Evolutionary conservation across 495 filamentous ascomycete genomes (phyloP).

Genomic region (Aspergillus biplanus): DNA sequence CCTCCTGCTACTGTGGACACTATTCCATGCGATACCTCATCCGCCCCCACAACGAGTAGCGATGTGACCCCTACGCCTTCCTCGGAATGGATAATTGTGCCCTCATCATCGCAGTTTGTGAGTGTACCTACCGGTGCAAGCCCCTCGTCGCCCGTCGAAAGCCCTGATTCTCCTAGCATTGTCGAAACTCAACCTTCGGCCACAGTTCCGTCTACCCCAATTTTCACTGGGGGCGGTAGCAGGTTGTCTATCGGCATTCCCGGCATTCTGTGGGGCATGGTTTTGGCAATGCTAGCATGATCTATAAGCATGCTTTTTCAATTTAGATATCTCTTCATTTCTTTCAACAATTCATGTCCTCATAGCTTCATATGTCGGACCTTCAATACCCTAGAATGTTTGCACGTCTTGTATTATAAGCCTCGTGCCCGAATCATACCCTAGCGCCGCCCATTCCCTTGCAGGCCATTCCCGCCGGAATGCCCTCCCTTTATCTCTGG

Average conservation of each 20-base stretch:
- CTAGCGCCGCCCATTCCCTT: neutral
- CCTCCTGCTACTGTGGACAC: neutral
- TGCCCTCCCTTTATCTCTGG: neutral
- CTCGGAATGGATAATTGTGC: neutral
- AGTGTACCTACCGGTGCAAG: conserved; percentile 21
- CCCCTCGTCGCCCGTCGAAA: neutral
- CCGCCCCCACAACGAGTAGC: neutral
- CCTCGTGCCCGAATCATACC: neutral
- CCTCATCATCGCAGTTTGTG: conserved; percentile 17
- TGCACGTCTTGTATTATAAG: neutral
- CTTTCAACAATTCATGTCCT: neutral
- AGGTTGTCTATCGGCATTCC: conserved; percentile 29
- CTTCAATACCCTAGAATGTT: neutral
- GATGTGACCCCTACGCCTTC: conserved; percentile 4
- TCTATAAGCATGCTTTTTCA: neutral
- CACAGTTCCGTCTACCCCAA: conserved; percentile 24
- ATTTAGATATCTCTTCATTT: neutral
- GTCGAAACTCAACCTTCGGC: conserved; percentile 11
- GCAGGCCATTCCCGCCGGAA: neutral
- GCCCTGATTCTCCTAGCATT: conserved; percentile 5
- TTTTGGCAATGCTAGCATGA: conserved; percentile 27
- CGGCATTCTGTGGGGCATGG: conserved; percentile 23
- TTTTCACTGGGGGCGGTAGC: conserved; percentile 37
- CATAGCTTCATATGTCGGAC: neutral
- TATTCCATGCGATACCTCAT: neutral